These are phyloP conservation scores for Plasmodium relictum DNA, from an alignment of 169 alveolate species.

Conservation along the genomic window DNA sequence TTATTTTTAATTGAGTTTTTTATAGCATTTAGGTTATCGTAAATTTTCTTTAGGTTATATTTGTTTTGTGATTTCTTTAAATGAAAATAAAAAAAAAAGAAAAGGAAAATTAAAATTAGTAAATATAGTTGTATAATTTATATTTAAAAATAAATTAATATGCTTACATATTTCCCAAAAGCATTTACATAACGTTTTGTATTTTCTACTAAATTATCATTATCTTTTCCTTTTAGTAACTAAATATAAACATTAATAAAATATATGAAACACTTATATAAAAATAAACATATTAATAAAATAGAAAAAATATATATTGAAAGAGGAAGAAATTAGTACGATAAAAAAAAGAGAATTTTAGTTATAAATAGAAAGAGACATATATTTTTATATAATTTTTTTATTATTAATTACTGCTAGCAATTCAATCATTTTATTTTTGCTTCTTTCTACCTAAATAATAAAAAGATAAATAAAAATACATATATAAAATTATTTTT, in stretches of 20 bases:
- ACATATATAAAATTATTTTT: background rate
- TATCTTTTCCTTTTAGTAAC: constrained; percentile 70
- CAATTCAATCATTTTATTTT: constrained; percentile 60
- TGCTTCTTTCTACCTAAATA: constrained; percentile 65
- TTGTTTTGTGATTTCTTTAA: constrained; percentile 36
- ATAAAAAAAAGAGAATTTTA: background rate
- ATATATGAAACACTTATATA: background rate
- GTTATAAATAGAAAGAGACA: background rate
- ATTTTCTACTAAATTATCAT: constrained; percentile 52
- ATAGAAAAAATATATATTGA: background rate
- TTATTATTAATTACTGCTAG: constrained; percentile 33
- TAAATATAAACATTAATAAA: background rate
- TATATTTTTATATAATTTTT: background rate
- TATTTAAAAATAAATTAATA: background rate
- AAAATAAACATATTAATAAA: background rate
- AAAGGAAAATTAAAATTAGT: background rate
- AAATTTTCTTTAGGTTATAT: constrained; percentile 26
- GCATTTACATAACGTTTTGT: constrained; percentile 44
- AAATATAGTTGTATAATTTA: background rate
- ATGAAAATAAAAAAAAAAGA: background rate
- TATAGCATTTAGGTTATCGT: constrained; percentile 50
- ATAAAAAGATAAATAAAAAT: background rate
- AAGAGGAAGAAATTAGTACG: too few relatives aligned
- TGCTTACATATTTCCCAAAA: constrained; percentile 62
- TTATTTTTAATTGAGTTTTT: constrained; percentile 46